Base-by-base conservation (phyloP, 768 basidiomycete species). In the Pleurotus sapidus region DNA sequence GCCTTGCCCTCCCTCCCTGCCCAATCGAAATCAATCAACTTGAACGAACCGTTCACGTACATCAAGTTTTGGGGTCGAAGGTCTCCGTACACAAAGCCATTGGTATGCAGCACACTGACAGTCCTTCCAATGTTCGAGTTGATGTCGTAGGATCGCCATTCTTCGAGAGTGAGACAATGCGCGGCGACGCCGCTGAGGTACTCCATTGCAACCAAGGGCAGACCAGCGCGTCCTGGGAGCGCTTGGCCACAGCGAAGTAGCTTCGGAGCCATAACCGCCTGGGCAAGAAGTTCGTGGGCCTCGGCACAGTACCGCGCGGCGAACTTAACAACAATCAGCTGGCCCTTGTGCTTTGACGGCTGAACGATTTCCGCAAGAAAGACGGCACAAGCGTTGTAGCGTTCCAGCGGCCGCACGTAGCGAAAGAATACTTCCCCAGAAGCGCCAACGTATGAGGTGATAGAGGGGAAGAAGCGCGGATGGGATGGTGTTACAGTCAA, bases 21-120 rank as follows among this genome's bases (percentile, higher is more conserved):
- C 75, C 73, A 75, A 59, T 75, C 69, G 55, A 75, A 77, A 60
- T 76, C 76, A 27, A 77, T 67, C 7, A 76, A 54, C 55, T 70
- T 64, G 43, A 69, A 61, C 30, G 61, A 54, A 11, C 53, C 58
- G 23, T 56, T 46, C 8, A 45, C 51, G 47, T 72, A 55, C 20
- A 78, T 58, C 27, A 77, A 59, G 54, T 77, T 77, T 2, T 60
- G 67, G 6, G 0, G 3, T 8, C 72, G 72, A 15, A 78, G 61
- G 48, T 78, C 71, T 3, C 77, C 77, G 58, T 67, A 71, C 2
- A 78, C 75, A 24, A 67, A 70, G 2, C 65, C 71, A 5, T 46
- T 42, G n/a, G 17, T 20, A 51, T 77, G 74, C 42, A 76, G 65
- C 0, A 57, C 24, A 14, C 34, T 9, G 7, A 73, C 9, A 2